Percentiles rank a stretch among this genome's conserved stretches.
Conservation (phyloP, 768 basidiomycete species). For the Dentipellis fragilis region DNA sequence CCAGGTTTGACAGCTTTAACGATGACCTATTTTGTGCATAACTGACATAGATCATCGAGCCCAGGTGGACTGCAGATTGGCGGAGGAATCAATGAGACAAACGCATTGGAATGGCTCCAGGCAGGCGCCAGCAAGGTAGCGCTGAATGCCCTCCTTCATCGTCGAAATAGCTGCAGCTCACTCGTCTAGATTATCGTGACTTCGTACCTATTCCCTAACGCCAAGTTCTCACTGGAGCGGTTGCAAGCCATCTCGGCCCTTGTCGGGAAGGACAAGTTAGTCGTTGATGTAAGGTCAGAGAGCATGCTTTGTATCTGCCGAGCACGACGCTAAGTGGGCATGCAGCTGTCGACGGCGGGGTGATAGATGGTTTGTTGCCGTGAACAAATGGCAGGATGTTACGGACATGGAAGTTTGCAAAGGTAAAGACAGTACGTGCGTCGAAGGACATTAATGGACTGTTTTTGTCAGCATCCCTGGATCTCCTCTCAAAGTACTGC, state of each 20-base stretch:
- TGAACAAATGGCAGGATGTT: slow-evolving; percentile 98
- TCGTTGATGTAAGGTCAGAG: slow-evolving; percentile 86
- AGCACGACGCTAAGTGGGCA: background rate
- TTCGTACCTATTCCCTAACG: slow-evolving; percentile 86
- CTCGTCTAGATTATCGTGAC: slow-evolving; percentile 84
- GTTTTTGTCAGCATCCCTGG: slow-evolving; percentile 53
- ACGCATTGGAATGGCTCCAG: slow-evolving; percentile 78
- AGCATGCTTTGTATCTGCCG: no score
- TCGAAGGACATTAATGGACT: background rate
- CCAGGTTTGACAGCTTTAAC: slow-evolving; percentile 35
- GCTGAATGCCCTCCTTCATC: background rate
- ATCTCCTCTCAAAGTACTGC: slow-evolving; percentile 70
- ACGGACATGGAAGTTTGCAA: slow-evolving; percentile 88
- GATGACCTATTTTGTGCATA: background rate
- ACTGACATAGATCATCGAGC: background rate
- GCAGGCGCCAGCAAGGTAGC: slow-evolving; percentile 82
- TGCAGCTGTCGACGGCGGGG: slow-evolving; percentile 72
- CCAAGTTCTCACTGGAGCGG: slow-evolving; percentile 65
- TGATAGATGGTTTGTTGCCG: slow-evolving; percentile 84
- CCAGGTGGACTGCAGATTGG: slow-evolving; percentile 81
- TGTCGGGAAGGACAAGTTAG: slow-evolving; percentile 79
- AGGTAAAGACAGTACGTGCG: slow-evolving; percentile 33
- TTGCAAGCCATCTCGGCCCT: slow-evolving; percentile 48
- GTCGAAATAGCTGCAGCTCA: no score
- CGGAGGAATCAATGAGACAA: slow-evolving; percentile 78